Conservation (phyloP, 139 green algal genomes). For the Micractinium sp. region DNA sequence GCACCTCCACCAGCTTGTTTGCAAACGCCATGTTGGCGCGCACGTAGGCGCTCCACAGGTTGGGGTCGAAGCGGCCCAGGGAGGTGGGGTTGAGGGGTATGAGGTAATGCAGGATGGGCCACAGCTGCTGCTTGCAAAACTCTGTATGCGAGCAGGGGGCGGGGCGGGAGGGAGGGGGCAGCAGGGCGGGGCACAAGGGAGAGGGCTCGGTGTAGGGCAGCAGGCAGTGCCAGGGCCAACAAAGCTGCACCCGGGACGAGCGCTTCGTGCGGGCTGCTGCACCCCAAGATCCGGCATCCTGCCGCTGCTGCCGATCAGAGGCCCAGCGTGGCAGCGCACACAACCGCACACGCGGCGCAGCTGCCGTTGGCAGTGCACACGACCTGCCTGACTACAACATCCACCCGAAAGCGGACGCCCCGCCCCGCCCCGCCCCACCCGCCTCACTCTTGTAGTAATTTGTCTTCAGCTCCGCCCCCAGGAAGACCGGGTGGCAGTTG, state of each 20-base stretch:
- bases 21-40: slow-evolving; percentile 95
- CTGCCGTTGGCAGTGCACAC: background rate
- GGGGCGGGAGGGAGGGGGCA: background rate
- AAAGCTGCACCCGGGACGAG: background rate
- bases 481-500: slow-evolving; percentile 92
- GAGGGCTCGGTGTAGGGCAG: background rate
- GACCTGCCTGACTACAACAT: background rate
- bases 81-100: slow-evolving; percentile 84
- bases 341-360: background rate
- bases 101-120: slow-evolving; percentile 98
- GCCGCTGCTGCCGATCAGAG: background rate
- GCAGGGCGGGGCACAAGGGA: too few relatives aligned
- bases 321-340: too few relatives aligned
- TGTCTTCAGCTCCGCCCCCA: slow-evolving; percentile 84
- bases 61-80: slow-evolving; percentile 83
- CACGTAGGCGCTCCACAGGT: slow-evolving; percentile 96
- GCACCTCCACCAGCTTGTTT: slow-evolving; percentile 81
- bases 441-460: slow-evolving; percentile 91
- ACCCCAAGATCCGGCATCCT: background rate
- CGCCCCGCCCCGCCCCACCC: background rate
- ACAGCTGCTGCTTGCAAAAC: slow-evolving; percentile 99
- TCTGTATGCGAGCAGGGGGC: slow-evolving; percentile 53
- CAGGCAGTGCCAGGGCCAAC: background rate
- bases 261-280: too few relatives aligned
- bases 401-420: too few relatives aligned